These are phyloP conservation scores for Cairneyella variabilis DNA, from an alignment of 495 filamentous ascomycete genomes.

Conservation along the genomic window DNA sequence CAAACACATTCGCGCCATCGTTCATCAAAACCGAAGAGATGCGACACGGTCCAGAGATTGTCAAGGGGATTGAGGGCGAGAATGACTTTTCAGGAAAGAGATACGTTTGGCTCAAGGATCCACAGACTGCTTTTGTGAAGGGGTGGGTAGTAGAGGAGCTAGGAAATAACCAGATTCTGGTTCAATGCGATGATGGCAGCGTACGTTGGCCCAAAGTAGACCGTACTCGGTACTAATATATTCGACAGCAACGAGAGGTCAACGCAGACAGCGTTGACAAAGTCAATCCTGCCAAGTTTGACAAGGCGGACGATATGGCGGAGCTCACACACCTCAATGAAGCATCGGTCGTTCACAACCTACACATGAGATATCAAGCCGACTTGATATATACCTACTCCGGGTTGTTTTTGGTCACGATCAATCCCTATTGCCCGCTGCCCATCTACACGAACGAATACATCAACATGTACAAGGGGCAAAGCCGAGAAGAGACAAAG, in stretches of 20 bases:
- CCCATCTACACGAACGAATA: constrained; percentile 97
- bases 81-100: constrained; percentile 99
- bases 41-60: constrained; percentile 58
- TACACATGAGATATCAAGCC: constrained; percentile 88
- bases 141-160: constrained; percentile 87
- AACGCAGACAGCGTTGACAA: constrained; percentile 87
- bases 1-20: constrained; percentile 84
- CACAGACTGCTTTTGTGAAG: constrained; percentile 81
- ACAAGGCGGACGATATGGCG: constrained; percentile 99
- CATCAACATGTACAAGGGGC: constrained; percentile 92
- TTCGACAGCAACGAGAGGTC: constrained; percentile 74
- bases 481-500: constrained; percentile 85
- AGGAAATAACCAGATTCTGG: constrained; percentile 60
- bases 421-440: constrained; percentile 93
- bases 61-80: constrained; percentile 82
- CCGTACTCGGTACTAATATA: neutral
- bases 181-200: constrained; percentile 92
- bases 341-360: constrained; percentile 94
- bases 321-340: constrained; percentile 98
- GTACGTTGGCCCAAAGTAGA: constrained; percentile 44
- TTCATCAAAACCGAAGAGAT: constrained; percentile 87
- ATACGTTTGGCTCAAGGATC: constrained; percentile 94
- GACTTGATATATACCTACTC: constrained; percentile 99
- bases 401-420: constrained; percentile 91
- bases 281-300: constrained; percentile 98